Percentiles rank a stretch among this genome's conserved stretches.
Evolutionary conservation across 1,284 basidiomycete genomes (phyloP).

Genomic region (Naganishia sp.): DNA sequence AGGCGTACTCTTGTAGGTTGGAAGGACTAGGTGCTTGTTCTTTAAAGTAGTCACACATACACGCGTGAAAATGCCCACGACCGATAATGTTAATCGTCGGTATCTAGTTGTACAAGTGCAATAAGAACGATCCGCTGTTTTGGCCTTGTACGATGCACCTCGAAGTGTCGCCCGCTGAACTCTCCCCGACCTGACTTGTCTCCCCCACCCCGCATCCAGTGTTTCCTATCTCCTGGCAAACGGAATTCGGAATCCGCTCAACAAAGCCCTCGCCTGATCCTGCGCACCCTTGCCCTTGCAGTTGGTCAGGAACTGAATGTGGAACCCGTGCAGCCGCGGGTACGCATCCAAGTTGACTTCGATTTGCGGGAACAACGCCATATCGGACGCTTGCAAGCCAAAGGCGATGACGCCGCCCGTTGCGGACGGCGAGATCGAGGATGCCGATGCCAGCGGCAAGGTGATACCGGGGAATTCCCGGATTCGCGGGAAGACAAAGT

Average conservation of each 20-base stretch:
- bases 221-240: slow-evolving; percentile 57
- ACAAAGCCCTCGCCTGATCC: slow-evolving; percentile 75
- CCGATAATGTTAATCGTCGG: not conserved
- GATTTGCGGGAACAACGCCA: slow-evolving; percentile 90
- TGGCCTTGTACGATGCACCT: no score
- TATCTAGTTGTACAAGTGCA: not conserved
- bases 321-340: slow-evolving; percentile 79
- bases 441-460: slow-evolving; percentile 64
- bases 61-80: not conserved
- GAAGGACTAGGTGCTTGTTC: not conserved
- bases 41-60: not conserved
- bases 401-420: slow-evolving; percentile 85
- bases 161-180: no score
- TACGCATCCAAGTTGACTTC: slow-evolving; percentile 89
- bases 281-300: slow-evolving; percentile 79
- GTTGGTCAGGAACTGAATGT: slow-evolving; percentile 87
- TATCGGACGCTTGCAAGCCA: slow-evolving; percentile 78
- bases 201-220: no score
- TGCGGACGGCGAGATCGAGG: slow-evolving; percentile 64
- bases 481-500: slow-evolving; percentile 91
- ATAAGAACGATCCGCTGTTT: not conserved
- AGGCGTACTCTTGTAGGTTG: not conserved
- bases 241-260: slow-evolving; percentile 87
- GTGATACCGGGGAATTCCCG: slow-evolving; percentile 87
- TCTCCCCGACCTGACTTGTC: not conserved